Conservation (phyloP, 73 alveolate genomes). For the Diophrys appendiculata region DNA sequence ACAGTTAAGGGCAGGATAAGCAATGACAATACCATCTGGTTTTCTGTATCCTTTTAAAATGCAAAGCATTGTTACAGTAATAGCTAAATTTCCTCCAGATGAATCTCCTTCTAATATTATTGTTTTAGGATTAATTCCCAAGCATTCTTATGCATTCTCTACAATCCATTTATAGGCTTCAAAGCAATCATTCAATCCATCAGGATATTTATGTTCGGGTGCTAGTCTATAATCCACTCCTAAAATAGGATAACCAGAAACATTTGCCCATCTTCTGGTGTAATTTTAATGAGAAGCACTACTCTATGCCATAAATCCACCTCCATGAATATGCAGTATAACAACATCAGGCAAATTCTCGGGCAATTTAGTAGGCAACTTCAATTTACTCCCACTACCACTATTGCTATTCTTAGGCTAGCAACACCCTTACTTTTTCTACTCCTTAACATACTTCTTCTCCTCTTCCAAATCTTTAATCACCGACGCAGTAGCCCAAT, state of each 20-base stretch:
- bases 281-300: slow-evolving; percentile 72
- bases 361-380: too few relatives aligned
- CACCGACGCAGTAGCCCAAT: too few relatives aligned
- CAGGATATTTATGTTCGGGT: slow-evolving; percentile 81
- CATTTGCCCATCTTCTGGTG: slow-evolving; percentile 79
- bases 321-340: slow-evolving; percentile 90
- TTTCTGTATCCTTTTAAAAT: slow-evolving; percentile 61
- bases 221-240: slow-evolving; percentile 82
- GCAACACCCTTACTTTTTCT: too few relatives aligned
- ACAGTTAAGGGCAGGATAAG: slow-evolving; percentile 58
- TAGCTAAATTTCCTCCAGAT: slow-evolving; percentile 68
- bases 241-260: slow-evolving; percentile 66
- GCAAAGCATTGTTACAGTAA: slow-evolving; percentile 68
- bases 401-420: too few relatives aligned
- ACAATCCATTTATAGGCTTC: slow-evolving; percentile 86
- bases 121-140: slow-evolving; percentile 68
- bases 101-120: slow-evolving; percentile 79
- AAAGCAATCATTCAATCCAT: slow-evolving; percentile 81
- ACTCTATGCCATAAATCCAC: slow-evolving; percentile 85
- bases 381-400: too few relatives aligned
- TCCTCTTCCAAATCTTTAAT: too few relatives aligned
- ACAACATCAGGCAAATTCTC: too few relatives aligned
- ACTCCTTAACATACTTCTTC: too few relatives aligned
- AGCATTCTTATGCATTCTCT: slow-evolving; percentile 46
- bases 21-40: slow-evolving; percentile 89